A percentile compares a stretch with the other conserved stretches of the same genome.
Conservation (phyloP, 768 basidiomycete species). For the Agrocybe praecox region DNA sequence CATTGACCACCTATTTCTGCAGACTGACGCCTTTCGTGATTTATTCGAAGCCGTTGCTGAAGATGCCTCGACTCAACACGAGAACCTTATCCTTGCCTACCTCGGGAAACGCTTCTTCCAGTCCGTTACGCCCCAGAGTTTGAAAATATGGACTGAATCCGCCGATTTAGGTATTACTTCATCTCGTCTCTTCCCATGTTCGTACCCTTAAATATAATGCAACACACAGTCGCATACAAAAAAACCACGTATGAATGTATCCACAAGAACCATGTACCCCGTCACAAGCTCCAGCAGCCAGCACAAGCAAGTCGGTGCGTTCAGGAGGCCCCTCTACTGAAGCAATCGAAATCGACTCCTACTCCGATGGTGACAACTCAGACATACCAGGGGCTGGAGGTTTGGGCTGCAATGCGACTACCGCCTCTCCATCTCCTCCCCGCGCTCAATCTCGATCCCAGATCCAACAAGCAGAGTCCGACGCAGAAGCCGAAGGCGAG, state of each 20-base stretch:
- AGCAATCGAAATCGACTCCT: constrained; percentile 22
- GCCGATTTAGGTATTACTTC: constrained; percentile 60
- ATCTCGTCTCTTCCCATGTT: not conserved
- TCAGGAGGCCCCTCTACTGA: constrained; percentile 15
- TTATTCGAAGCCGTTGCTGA: constrained; percentile 72
- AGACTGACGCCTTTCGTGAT: constrained; percentile 68
- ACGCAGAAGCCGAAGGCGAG: constrained; percentile 48
- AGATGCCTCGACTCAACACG: constrained; percentile 48
- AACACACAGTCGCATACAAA: constrained; percentile 62
- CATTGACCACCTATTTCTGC: not conserved
- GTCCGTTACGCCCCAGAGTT: constrained; percentile 65
- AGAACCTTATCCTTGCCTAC: constrained; percentile 62
- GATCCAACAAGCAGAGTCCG: constrained; percentile 35
- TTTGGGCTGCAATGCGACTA: not conserved
- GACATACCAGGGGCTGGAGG: not conserved
- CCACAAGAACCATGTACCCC: constrained; percentile 34
- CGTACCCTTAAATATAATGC: not conserved
- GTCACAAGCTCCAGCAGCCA: not conserved
- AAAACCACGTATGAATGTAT: constrained; percentile 65
- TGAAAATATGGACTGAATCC: constrained; percentile 64
- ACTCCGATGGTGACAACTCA: constrained; percentile 16
- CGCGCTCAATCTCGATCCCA: constrained; percentile 12
- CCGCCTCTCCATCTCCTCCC: constrained; percentile 1
- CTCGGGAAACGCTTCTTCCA: constrained; percentile 67
- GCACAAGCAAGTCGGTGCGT: not conserved